These are phyloP conservation scores for Clonostachys rhizophaga DNA, from an alignment of 2,329 filamentous ascomycete species.

Conservation along the genomic window DNA sequence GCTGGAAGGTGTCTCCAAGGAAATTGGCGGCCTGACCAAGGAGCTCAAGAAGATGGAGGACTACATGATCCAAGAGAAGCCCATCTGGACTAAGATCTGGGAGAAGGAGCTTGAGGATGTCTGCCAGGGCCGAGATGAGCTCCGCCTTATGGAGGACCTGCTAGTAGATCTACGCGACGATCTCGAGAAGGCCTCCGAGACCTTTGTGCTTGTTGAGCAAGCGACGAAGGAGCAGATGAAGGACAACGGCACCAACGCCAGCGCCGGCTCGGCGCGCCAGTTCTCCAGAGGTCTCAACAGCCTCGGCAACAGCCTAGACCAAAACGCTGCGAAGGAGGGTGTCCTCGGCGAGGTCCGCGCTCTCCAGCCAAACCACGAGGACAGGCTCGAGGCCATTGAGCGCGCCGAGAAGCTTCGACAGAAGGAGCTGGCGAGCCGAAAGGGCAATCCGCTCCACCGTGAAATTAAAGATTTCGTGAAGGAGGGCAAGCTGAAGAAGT, in stretches of 20 bases:
- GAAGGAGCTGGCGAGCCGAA: slow-evolving; percentile 77
- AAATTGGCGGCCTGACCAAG: slow-evolving; percentile 74
- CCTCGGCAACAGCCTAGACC: slow-evolving; percentile 58
- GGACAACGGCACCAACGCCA: slow-evolving; percentile 51
- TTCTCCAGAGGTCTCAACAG: slow-evolving; percentile 50
- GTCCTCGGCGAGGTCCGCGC: slow-evolving; percentile 91
- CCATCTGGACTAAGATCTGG: slow-evolving; percentile 98
- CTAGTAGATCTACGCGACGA: slow-evolving; percentile 90
- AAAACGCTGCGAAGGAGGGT: slow-evolving; percentile 79
- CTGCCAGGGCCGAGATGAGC: slow-evolving; percentile 89
- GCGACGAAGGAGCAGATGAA: slow-evolving; percentile 98
- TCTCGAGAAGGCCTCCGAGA: slow-evolving; percentile 88
- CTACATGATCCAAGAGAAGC: slow-evolving; percentile 86
- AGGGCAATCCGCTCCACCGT: slow-evolving; percentile 72
- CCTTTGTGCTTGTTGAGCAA: slow-evolving; percentile 92
- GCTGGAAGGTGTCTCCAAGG: slow-evolving; percentile 83
- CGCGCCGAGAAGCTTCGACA: slow-evolving; percentile 90
- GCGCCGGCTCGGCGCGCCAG: slow-evolving; percentile 46
- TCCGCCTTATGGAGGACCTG: slow-evolving; percentile 95
- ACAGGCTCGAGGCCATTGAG: slow-evolving; percentile 90
- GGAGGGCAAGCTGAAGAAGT: slow-evolving; percentile 92
- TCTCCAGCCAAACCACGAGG: slow-evolving; percentile 89
- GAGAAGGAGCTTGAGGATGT: slow-evolving; percentile 95
- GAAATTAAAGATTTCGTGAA: slow-evolving; percentile 83
- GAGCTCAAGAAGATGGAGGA: slow-evolving; percentile 95